Base-by-base conservation (phyloP, 202 grass and related monocot species). In the Schoenoplectus tabernaemontani region DNA sequence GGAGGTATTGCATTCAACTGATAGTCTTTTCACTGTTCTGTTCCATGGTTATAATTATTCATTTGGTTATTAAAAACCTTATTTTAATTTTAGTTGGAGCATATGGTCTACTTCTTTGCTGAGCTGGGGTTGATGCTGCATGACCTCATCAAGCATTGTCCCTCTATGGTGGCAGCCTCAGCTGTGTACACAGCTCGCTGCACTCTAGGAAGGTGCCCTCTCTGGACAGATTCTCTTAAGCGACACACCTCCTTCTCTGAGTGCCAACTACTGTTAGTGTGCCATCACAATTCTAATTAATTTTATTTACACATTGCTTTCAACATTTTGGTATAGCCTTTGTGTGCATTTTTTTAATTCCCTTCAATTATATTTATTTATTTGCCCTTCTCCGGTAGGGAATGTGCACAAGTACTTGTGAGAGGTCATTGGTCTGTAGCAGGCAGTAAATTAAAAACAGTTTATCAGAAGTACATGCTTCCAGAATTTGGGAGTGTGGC, bases 121-220 rank as follows among this genome's bases (percentile, higher is more conserved):
- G 96, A 99, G 38, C 61, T 99, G 53, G 85, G 84, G 0, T 12
- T 99, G 41, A 87, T 96, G 88, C 96, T 96, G 17, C 95, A 96
- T 36, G 74, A 69, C 13, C 36, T 95, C 59, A 83, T 91, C 32
- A 86, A 34, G 20, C 85, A 58, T 56, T 84, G 83, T 26, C 86
- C 92, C 0, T 99, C 96, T 0, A 85, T 89, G 85, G 47, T 99
- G 50, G 90, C 92, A 10, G 96, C 96, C n/a, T 87, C 92, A 53
- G 85, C 90, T 20, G 90, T 96, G 19, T 96, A 89, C 43, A 68
- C 96, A 24, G 96, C 96, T 51, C 78, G 85, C 42, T 91, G 91
- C 76, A 99, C 96, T 73, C 86, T 99, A 8, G 88, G 90, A 59
- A 96, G 59, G 48, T 72, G 33, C 26, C 92, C 92, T 57, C 38